These are phyloP conservation scores for Penicillium sp. DNA, from an alignment of 2,329 filamentous ascomycete species.

Conservation along the genomic window DNA sequence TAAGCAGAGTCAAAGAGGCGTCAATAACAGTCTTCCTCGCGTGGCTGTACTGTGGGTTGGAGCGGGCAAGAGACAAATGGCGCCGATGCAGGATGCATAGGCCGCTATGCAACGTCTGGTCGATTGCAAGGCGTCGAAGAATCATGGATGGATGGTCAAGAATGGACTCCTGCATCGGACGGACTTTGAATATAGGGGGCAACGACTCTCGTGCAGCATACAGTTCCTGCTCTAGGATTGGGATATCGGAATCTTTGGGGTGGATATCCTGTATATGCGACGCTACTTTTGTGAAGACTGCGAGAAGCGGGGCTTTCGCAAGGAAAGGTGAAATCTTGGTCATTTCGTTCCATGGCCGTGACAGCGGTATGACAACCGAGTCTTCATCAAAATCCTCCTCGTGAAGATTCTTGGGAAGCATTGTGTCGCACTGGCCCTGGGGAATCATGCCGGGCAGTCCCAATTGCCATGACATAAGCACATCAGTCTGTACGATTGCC, in stretches of 20 bases:
- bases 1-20: constrained; percentile 71
- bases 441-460: constrained; percentile 60
- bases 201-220: constrained; percentile 57
- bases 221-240: constrained; percentile 47
- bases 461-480: constrained; percentile 59
- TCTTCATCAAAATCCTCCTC: constrained; percentile 58
- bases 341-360: constrained; percentile 52
- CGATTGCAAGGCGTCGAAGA: constrained; percentile 68
- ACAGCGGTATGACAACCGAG: constrained; percentile 46
- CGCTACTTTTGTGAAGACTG: constrained; percentile 32
- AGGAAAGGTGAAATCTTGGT: constrained; percentile 45
- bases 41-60: constrained; percentile 71
- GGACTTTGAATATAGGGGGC: constrained; percentile 70
- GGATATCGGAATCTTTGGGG: constrained; percentile 54
- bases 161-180: constrained; percentile 64
- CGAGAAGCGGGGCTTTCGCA: constrained; percentile 30
- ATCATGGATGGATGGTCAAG: constrained; percentile 64
- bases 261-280: constrained; percentile 31
- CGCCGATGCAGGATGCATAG: constrained; percentile 80
- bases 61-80: constrained; percentile 67
- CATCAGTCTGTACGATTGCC: constrained; percentile 51
- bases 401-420: constrained; percentile 53
- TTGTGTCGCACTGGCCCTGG: constrained; percentile 57
- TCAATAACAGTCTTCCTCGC: constrained; percentile 76
- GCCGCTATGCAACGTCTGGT: constrained; percentile 58